These are phyloP conservation scores for Backusella circina DNA, from an alignment of 192 early-diverging fungal species.

Conservation along the genomic window DNA sequence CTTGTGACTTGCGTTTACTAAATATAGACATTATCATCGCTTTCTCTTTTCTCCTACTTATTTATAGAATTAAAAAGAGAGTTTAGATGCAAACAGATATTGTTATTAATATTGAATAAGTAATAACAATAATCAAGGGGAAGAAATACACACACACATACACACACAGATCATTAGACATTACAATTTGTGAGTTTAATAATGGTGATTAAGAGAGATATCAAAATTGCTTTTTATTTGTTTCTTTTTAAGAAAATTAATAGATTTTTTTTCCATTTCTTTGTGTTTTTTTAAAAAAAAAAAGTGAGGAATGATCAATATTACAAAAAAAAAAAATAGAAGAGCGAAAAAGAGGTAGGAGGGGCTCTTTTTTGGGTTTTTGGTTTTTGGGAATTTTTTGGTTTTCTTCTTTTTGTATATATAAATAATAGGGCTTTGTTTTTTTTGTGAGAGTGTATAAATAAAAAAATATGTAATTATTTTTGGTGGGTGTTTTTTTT, in stretches of 20 bases:
- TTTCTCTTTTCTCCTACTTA: not conserved
- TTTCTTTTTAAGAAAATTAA: not conserved
- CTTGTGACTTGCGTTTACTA: not conserved
- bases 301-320: not conserved
- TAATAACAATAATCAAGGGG: not conserved
- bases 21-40: not conserved
- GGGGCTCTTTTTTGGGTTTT: not conserved
- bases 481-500: not conserved
- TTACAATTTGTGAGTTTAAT: not conserved
- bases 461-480: not conserved
- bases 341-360: not conserved
- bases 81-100: not conserved
- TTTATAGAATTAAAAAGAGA: not conserved
- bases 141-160: not conserved
- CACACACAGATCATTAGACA: too few species aligned
- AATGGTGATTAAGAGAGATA: not conserved
- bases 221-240: not conserved
- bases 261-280: not conserved
- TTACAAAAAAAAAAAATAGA: slow-evolving; percentile 1
- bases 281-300: not conserved
- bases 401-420: slow-evolving; percentile 4
- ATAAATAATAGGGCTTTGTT: not conserved
- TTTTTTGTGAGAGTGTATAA: not conserved
- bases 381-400: not conserved
- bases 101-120: too few species aligned